Evolutionary conservation across 441 rosid genomes (phyloP), one percentile per base, ranked within the genome.

Genomic region (Aleurites moluccanus): DNA sequence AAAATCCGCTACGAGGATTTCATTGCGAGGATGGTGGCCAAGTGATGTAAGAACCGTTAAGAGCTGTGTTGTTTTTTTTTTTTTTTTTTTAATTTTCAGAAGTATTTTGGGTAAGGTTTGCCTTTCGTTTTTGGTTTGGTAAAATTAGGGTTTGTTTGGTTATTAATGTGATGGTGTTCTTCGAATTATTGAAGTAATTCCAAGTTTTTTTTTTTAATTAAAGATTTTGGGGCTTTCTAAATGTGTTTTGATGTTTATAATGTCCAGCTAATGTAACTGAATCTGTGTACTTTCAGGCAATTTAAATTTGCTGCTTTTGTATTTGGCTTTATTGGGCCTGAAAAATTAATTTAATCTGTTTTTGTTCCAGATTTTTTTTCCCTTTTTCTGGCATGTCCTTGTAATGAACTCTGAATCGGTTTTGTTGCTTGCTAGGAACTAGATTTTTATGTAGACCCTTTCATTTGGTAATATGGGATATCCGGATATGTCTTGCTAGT

Each of bases 1-100:
- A 91, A 78, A 89, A 92, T 94, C 84, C 86, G 86, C 30, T 92
- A 94, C 78, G 98, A 94, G 80, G 98, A 94, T 78, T 94, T 94
- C 73, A 94, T 94, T 75, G 83, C 97, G 64, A 85, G 94, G 81
- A 94, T 94, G 94, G 95, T 91, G 6, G 93, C 97, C 42, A 94
- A 94, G 89, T 94, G 89, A 93, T 18, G 30, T 55, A 44, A 27
- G 65, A 30, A 64, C 56, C 28, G 16, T 64, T 61, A 40, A 52
- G 61, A 28, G n/a, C 60, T 33, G 21, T 27, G 65, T 52, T n/a
- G n/a, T n/a, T n/a, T n/a, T n/a, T n/a, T n/a, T n/a, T n/a, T n/a
- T n/a, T n/a, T n/a, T n/a, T n/a, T n/a, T n/a, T n/a, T n/a, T n/a
- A n/a, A n/a, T n/a, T n/a, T n/a, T n/a, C 66, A 14, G 18, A 57